phyloP scores from a whole-genome alignment of 371 early-diverging fungal genomes.

The Saksenaea oblongispora region DNA sequence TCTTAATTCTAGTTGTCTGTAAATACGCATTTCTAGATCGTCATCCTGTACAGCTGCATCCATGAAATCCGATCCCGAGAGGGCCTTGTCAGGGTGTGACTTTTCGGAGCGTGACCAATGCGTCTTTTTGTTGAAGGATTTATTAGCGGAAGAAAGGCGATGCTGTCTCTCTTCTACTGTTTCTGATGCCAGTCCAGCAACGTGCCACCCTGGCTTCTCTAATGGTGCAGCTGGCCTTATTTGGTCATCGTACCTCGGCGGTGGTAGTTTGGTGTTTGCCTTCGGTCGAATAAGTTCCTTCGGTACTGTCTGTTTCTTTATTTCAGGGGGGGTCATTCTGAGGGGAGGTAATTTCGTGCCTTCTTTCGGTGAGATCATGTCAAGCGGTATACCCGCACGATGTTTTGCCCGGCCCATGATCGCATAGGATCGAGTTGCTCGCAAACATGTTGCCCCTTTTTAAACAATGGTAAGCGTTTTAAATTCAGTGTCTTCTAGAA shows the following conservation, averaged over 20 bases:
- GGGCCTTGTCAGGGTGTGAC: too few species aligned
- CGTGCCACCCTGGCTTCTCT: too few species aligned
- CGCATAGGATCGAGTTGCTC: conserved; percentile 16
- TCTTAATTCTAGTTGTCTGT: not conserved
- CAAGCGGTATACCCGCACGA: conserved; percentile 19
- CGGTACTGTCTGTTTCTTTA: not conserved
- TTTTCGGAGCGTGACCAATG: not conserved
- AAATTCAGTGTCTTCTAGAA: not conserved
- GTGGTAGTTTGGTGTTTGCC: not conserved
- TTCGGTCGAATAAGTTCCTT: not conserved
- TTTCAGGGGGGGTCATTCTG: not conserved
- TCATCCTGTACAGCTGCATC: not conserved
- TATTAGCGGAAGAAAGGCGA: not conserved
- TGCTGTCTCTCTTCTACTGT: not conserved
- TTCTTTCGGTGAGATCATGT: conserved; percentile 1
- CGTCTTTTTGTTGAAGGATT: not conserved
- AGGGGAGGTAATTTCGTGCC: not conserved
- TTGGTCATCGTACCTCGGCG: too few species aligned
- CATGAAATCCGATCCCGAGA: too few species aligned
- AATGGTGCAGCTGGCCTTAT: too few species aligned
- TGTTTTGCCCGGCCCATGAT: conserved; percentile 24
- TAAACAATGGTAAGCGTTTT: too few species aligned
- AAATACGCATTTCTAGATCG: not conserved
- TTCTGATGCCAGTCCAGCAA: not conserved
- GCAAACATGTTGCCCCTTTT: not conserved